Conservation (phyloP, 2,329 filamentous ascomycete species). For the Waltergamsia citrina region DNA sequence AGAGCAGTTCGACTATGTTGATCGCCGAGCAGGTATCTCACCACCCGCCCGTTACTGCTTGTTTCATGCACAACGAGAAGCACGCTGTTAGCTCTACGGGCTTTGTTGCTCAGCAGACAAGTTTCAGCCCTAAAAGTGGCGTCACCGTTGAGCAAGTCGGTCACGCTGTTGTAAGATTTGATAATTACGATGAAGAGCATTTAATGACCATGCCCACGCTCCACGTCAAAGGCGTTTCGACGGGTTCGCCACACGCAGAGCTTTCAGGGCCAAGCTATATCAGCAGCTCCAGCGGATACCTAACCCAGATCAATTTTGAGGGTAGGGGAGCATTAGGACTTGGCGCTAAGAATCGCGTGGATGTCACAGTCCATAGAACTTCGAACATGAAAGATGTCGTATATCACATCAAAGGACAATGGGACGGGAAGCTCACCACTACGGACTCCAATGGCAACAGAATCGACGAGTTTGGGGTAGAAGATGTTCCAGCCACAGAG, state of each 20-base stretch:
- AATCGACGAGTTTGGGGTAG: slow-evolving; percentile 24
- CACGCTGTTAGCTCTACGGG: slow-evolving; percentile 37
- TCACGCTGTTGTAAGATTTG: slow-evolving; percentile 38
- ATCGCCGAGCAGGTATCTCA: slow-evolving; percentile 38
- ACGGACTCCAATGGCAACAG: slow-evolving; percentile 21
- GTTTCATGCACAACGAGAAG: slow-evolving; percentile 32
- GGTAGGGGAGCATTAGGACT: slow-evolving; percentile 26
- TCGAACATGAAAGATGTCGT: slow-evolving; percentile 11
- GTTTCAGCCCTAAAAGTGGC: slow-evolving; percentile 27
- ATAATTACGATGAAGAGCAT: slow-evolving; percentile 36
- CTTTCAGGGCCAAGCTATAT: slow-evolving; percentile 34
- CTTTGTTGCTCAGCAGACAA: slow-evolving; percentile 42
- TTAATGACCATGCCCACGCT: slow-evolving; percentile 38
- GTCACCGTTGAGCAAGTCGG: slow-evolving; percentile 41
- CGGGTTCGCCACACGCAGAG: slow-evolving; percentile 38
- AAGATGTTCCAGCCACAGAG: slow-evolving; percentile 25
- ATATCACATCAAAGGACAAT: slow-evolving; percentile 3
- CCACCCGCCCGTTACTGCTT: slow-evolving; percentile 43
- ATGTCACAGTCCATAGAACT: slow-evolving; percentile 19
- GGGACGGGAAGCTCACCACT: slow-evolving; percentile 11
- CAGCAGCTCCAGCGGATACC: slow-evolving; percentile 31
- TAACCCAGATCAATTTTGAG: slow-evolving; percentile 35
- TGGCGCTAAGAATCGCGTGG: slow-evolving; percentile 23
- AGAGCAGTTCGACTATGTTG: slow-evolving; percentile 16
- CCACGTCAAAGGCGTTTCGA: slow-evolving; percentile 35